Base-by-base conservation (phyloP, 2,329 filamentous ascomycete genomes). In the Colletotrichum chlorophyti region DNA sequence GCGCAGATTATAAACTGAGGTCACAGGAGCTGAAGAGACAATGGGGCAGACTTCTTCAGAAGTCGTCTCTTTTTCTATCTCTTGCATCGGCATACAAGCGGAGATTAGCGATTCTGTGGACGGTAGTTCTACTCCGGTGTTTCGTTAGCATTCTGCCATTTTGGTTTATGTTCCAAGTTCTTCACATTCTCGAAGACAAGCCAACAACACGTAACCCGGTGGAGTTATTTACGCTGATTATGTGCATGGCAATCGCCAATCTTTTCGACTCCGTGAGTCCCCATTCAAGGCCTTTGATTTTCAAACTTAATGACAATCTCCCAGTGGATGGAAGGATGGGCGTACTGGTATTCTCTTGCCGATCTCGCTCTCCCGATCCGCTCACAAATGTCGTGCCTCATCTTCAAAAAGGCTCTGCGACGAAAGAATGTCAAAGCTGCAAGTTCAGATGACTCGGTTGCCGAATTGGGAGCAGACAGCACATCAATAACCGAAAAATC, bases 371-470 rank as follows among this genome's bases (percentile, higher is more conserved):
- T 43, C 3, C 40, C 40, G 11, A 43, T 43, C n/a, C 40, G 40
- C 24, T 31, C 40, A 5, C 40, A 43, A n/a, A 43, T 43, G 4
- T 31, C 40, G 0, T 14, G 24, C 5, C 14, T 31, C 6, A 29
- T 31, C 6, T 31, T 43, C 65, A 83, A 87, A 57, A 94, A 94
- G 69, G 83, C 89, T 0, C 85, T 92, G 79, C 82, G 87, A 42
- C 83, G 87, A 43, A 93, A 93, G 69, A 90, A 93, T 69, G 84
- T 90, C 29, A 91, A 91, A 68, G 82, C 84, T 11, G 78, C 83
- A 5, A 77, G 76, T 35, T 65, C 72, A 10, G 50, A 69, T 3
- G 70, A 70, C 29, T 68, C 64, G 7, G 65, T 66, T 17, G 10
- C 7, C 14, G 43, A 42, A n/a, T n/a, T n/a, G n/a, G n/a, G n/a